Base-by-base conservation (phyloP, 2,329 filamentous ascomycete genomes). In the Coniochaeta prunicola region DNA sequence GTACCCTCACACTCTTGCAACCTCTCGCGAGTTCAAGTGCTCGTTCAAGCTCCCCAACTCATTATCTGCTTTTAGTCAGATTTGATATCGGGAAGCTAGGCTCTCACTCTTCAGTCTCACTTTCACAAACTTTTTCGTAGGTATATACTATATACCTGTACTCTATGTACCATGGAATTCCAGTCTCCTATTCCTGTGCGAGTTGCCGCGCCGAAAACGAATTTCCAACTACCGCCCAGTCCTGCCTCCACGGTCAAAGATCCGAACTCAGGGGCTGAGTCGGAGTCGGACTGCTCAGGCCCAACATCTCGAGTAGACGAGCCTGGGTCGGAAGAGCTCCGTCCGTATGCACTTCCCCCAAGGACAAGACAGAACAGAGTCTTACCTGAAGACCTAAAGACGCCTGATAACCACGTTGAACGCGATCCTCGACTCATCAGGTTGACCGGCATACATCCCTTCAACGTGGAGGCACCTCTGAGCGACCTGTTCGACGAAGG, bases 381-480 rank as follows among this genome's bases (percentile, higher is more conserved):
- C 13, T 77, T 96, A 6, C 78, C 85, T n/a, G 74, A 90, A 67
- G 92, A 96, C 69, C 78, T 89, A 63, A 88, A 89, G 62, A 97
- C 92, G 0, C 92, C 92, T 9, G 92, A 97, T 68, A 78, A 74
- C 64, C 90, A 93, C 76, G 89, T 97, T 21, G 80, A 86, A 24
- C 81, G 92, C 70, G 92, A 96, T 73, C 79, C 88, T 1, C 82
- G 92, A 42, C 78, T 97, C 17, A 94, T 97, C 63, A 83, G 92
- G 56, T 77, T 97, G 15, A 97, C 92, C 12, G 92, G 92, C 26
- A 82, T 90, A 6, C 92, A 96, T 71, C 92, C 92, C 1, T 96
- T 96, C 77, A 97, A 97, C 66, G 88, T 90, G 55, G 92, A 97
- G 73, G 83, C 92, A 10, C 92, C 92, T 0, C 75, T 97, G 9